Base-by-base conservation (phyloP, 2,329 filamentous ascomycete species). In the Tolypocladium ophioglossoides region DNA sequence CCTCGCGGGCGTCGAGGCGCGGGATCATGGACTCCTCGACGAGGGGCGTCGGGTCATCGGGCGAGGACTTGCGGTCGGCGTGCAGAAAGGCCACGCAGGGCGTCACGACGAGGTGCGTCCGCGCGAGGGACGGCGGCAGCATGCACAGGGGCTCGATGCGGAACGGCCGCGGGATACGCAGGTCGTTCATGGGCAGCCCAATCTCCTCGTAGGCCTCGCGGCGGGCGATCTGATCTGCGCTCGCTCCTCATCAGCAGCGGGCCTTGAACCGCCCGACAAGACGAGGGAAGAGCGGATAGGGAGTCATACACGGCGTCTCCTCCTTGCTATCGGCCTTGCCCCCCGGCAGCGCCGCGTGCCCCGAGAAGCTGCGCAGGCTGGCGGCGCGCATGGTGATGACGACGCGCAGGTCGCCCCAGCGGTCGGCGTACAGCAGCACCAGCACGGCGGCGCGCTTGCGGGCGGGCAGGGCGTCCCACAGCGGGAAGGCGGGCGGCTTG, bases 131-230 rank as follows among this genome's bases (percentile, higher is more conserved):
- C 54, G 83, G 83, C 30, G 92, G 92, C 3, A 97, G 78, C 66
- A 87, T 82, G 72, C 91, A 95, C 46, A 97, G 82, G 64, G 94
- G 86, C 71, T 96, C 91, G 61, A 97, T 85, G 53, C 78, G 78
- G 72, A 96, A 96, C 1, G 89, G 89, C 14, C 76, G 73, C 2
- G 89, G 89, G 34, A 96, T 78, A 56, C 81, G 80, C 55, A 68
- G 63, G 64, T 91, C 83, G 61, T 84, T 78, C 64, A 85, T 77
- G 1, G 92, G 89, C 3, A 97, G 82, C 1, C 92, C 92, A 59
- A 97, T 96, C 69, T 97, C 92, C 69, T 97, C 92, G 68, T 81
- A 87, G 1, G 92, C 91, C 75, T 97, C 92, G 59, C 92, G 83
- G 24, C 92, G 83, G 10, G 92, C 91, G 52, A 91, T 95, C 64